Evolutionary conservation across 2,329 filamentous ascomycete species (phyloP).

Genomic region (Ascochyta pisi): DNA sequence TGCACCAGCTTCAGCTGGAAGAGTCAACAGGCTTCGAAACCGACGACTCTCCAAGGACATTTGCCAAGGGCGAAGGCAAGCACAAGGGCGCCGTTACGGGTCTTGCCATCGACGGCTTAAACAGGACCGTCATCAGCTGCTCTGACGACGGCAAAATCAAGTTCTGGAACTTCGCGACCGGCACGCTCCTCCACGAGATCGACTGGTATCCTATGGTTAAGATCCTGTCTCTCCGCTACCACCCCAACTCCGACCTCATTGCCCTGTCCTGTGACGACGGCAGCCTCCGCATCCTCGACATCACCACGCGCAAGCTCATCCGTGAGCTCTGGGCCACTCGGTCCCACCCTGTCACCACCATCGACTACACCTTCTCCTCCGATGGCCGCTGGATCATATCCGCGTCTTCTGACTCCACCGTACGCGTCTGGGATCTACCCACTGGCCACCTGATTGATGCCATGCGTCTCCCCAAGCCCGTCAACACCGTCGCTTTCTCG

Average conservation of each 20-base stretch:
- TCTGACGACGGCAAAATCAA: constrained; percentile 91
- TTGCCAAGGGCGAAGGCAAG: constrained; percentile 65
- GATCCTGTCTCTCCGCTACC: constrained; percentile 80
- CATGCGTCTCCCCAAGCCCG: constrained; percentile 78
- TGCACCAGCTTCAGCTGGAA: constrained; percentile 65
- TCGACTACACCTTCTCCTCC: constrained; percentile 73
- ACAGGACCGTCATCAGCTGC: constrained; percentile 84
- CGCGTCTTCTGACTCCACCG: constrained; percentile 77
- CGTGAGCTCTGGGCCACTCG: constrained; percentile 82
- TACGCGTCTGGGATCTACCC: constrained; percentile 93
- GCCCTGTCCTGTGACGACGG: constrained; percentile 89
- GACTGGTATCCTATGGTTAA: constrained; percentile 81
- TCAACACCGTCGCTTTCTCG: constrained; percentile 87
- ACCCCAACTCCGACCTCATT: constrained; percentile 81
- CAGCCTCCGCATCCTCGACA: constrained; percentile 86
- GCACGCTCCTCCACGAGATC: constrained; percentile 78
- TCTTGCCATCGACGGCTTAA: constrained; percentile 85
- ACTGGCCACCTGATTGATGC: constrained; percentile 96
- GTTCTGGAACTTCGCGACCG: constrained; percentile 96
- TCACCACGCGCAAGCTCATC: constrained; percentile 87
- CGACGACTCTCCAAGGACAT: constrained; percentile 43
- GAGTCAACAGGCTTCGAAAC: constrained; percentile 38
- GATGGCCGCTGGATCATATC: constrained; percentile 95
- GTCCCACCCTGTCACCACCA: constrained; percentile 39
- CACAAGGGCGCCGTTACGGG: constrained; percentile 87